Base-by-base conservation (phyloP, 2,329 filamentous ascomycete genomes). In the Xylaria sp. region DNA sequence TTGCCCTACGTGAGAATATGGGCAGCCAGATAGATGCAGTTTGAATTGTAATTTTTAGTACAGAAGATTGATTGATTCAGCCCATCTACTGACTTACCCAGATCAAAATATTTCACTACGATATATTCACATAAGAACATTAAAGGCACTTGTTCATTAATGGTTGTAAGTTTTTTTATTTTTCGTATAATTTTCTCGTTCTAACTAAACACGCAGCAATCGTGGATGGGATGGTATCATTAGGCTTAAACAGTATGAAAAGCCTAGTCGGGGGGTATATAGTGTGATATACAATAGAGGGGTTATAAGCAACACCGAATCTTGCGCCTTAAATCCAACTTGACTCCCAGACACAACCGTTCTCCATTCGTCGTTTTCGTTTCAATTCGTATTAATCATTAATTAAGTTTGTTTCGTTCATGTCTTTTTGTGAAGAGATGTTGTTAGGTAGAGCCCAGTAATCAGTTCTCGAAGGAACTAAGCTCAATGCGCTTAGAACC, bases 361-460 rank as follows among this genome's bases (percentile, higher is more conserved):
- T n/a, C n/a, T 52, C 10, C 30, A 4, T 50, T 58, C 52, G 39
- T 68, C 34, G 57, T 61, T 8, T 50, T 55, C 58, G 12, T 57
- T 68, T 62, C 59, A 62, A 46, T 68, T 58, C 41, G 66, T 50
- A 65, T 67, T 67, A 60, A 34, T 65, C 65, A 65, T 67, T 67
- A 67, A 28, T 3, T 56, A 45, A 28, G 46, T 23, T 45, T 32
- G 52, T 32, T 15, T 23, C 5, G 20, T 23, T 34, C 50, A 7
- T 12, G n/a, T 32, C 15, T 7, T 55, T 20, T 55, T 34, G 6
- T 6, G 52, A 15, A 36, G 13, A 10, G 46, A 50, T 30, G 46
- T n/a, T n/a, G n/a, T n/a, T n/a, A n/a, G n/a, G n/a, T n/a, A 23
- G 36, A 18, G 5, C 15, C 39, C 15, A 4, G 3, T 28, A 4